phyloP scores from a whole-genome alignment of 2,329 filamentous ascomycete species.

The Cladosporium colombiae region DNA sequence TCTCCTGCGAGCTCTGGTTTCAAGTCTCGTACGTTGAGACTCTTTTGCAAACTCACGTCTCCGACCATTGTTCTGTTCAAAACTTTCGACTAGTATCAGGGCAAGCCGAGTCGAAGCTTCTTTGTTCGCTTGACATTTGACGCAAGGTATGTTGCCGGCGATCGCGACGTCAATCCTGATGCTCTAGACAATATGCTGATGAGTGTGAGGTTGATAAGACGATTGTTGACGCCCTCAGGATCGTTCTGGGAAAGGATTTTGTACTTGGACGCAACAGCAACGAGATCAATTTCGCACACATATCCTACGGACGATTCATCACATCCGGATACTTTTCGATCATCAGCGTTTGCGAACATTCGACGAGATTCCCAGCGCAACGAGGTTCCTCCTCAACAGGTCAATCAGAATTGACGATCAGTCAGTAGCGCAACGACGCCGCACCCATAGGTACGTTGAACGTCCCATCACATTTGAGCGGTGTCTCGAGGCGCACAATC shows the following conservation, averaged over 20 bases:
- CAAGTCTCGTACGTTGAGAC: constrained; percentile 4
- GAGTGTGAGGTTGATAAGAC: not conserved
- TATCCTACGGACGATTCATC: not conserved
- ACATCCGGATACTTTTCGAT: not conserved
- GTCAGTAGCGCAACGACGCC: not conserved
- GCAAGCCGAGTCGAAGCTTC: constrained; percentile 18
- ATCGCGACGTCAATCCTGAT: not conserved
- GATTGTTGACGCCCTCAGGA: not conserved
- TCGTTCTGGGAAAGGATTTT: not conserved
- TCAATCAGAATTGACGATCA: not conserved
- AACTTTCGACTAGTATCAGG: constrained; percentile 3
- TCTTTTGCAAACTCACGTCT: not conserved
- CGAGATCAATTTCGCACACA: not conserved
- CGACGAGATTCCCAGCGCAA: not conserved
- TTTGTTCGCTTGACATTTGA: constrained; percentile 17
- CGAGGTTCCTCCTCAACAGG: not conserved
- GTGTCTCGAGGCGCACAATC: not conserved
- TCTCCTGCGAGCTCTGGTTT: constrained; percentile 9
- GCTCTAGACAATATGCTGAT: not conserved
- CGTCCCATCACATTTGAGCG: not conserved
- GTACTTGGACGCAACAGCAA: not conserved
- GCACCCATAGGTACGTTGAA: not conserved
- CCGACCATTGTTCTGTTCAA: constrained; percentile 3
- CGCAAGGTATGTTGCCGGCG: constrained; percentile 13
- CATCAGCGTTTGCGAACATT: not conserved